phyloP scores from a whole-genome alignment of 805 yeast species.

The Ogataea haglerorum region DNA sequence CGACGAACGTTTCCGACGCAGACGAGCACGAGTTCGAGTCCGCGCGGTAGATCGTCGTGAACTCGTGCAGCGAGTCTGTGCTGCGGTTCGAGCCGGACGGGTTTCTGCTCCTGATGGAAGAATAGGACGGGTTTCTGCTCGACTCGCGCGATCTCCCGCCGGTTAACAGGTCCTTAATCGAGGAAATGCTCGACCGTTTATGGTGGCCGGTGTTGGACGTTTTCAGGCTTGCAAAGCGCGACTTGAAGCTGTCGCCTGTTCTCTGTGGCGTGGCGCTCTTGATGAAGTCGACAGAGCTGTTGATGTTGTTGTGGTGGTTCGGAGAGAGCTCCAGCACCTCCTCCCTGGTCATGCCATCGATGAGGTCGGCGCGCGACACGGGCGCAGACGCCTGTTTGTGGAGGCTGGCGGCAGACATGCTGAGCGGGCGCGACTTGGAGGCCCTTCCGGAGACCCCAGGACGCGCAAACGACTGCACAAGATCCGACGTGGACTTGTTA shows the following conservation, averaged over 20 bases:
- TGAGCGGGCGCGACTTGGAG: constrained; percentile 31
- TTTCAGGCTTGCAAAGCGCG: constrained; percentile 16
- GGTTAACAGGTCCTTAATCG: constrained; percentile 34
- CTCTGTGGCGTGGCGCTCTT: constrained; percentile 26
- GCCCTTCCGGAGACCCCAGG: constrained; percentile 2
- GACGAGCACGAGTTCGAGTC: constrained; percentile 13
- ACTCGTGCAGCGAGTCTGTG: constrained; percentile 24
- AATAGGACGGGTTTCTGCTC: constrained; percentile 20
- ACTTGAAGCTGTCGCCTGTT: constrained; percentile 25
- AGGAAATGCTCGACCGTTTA: constrained; percentile 35
- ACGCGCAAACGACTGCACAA: not conserved
- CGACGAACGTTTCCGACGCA: constrained; percentile 14
- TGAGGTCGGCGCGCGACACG: constrained; percentile 23
- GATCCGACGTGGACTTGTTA: constrained; percentile 12
- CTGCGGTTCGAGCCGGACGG: constrained; percentile 19
- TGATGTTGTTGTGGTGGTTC: constrained; percentile 26
- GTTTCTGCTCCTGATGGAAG: constrained; percentile 17
- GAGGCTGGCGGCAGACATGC: constrained; percentile 33
- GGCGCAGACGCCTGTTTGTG: constrained; percentile 10
- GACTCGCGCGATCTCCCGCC: constrained; percentile 32
- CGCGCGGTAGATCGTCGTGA: constrained; percentile 11
- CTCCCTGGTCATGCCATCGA: constrained; percentile 31
- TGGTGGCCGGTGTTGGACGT: constrained; percentile 21
- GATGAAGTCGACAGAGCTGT: constrained; percentile 38
- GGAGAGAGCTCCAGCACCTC: constrained; percentile 35